Conservation (phyloP, 768 basidiomycete species). For the Mrakia gelida region DNA sequence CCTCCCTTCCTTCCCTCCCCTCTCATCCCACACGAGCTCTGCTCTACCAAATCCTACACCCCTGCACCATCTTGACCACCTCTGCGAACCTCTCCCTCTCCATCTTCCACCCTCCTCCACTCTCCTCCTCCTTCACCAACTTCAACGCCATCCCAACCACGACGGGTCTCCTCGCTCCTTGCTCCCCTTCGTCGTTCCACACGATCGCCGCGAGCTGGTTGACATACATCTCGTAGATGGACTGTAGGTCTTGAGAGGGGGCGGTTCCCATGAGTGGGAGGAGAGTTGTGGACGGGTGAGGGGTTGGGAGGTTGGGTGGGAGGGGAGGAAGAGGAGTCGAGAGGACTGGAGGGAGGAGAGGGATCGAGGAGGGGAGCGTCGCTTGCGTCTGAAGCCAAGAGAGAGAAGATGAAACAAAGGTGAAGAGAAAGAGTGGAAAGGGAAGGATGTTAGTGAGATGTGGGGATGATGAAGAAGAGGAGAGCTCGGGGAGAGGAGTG, state of each 20-base stretch:
- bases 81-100: constrained; percentile 12
- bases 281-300: constrained; percentile 12
- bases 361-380: constrained; percentile 4
- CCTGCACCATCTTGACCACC: constrained; percentile 22
- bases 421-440: neutral
- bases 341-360: constrained; percentile 2
- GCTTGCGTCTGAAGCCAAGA: constrained; percentile 26
- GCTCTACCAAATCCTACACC: constrained; percentile 28
- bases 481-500: neutral
- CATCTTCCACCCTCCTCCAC: constrained; percentile 14
- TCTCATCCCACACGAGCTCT: neutral
- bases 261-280: constrained; percentile 3
- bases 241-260: neutral
- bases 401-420: neutral
- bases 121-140: constrained; percentile 30
- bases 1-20: neutral
- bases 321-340: neutral
- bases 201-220: constrained; percentile 18
- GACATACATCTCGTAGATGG: constrained; percentile 23
- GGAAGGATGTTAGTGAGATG: neutral
- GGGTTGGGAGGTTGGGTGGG: neutral
- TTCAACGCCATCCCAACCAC: constrained; percentile 18
- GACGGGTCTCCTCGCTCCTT: constrained; percentile 14
- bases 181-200: constrained; percentile 18
- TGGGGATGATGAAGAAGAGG: neutral